These are phyloP conservation scores for Aspergillus ellipticus DNA, from an alignment of 495 filamentous ascomycete species.

Conservation along the genomic window DNA sequence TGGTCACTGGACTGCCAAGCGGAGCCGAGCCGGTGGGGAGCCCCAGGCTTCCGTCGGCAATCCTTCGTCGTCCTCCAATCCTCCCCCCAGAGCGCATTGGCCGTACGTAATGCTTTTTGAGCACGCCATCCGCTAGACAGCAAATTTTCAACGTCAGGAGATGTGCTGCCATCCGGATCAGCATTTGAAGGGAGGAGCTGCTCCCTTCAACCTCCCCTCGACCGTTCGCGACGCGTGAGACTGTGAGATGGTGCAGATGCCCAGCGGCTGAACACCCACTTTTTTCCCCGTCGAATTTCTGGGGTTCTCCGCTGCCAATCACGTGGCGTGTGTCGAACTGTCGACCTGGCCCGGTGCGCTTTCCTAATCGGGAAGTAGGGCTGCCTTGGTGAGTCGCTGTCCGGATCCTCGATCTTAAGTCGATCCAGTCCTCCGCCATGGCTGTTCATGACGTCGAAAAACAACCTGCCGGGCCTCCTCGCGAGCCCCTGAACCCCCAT, in stretches of 20 bases:
- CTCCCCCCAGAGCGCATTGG: not conserved
- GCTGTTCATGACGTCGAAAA: slow-evolving; percentile 26
- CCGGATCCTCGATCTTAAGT: not conserved
- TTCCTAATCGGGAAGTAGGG: not conserved
- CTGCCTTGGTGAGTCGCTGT: not conserved
- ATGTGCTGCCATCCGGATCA: not conserved
- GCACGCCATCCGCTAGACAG: slow-evolving; percentile 10
- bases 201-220: not conserved
- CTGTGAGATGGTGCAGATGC: not conserved
- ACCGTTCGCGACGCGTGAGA: not conserved
- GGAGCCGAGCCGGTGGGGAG: not conserved
- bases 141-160: not conserved
- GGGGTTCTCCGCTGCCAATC: not conserved
- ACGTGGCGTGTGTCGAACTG: not conserved
- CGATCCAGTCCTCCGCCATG: not conserved
- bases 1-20: no score
- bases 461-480: slow-evolving; percentile 2
- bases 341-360: not conserved
- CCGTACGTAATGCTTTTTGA: slow-evolving; percentile 10
- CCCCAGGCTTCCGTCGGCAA: slow-evolving; percentile 1
- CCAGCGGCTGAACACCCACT: not conserved
- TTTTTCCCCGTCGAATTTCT: not conserved
- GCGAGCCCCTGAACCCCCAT: slow-evolving; percentile 5
- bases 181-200: not conserved
- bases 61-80: not conserved